phyloP scores from a whole-genome alignment of 148 eudicot genomes.

The Hydrangea macrophylla region DNA sequence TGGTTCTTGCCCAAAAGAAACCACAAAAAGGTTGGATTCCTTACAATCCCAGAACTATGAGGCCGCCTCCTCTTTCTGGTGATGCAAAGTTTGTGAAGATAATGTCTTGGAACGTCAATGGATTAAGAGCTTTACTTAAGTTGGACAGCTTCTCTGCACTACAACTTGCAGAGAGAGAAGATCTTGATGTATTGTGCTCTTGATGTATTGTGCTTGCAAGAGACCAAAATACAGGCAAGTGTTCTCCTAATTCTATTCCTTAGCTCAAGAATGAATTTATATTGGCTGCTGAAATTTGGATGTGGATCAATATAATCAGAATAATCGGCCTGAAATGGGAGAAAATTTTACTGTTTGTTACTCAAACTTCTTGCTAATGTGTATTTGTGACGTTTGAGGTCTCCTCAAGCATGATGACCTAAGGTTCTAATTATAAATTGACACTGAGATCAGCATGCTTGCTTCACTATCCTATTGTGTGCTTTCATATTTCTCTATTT shows the following conservation, averaged over 20 bases:
- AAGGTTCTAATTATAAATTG: no score
- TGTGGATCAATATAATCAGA: background rate
- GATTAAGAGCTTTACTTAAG: conserved; percentile 82
- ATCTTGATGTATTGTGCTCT: conserved; percentile 89
- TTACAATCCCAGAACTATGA: conserved; percentile 89
- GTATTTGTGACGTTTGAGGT: conserved; percentile 6
- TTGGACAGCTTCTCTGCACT: conserved; percentile 65
- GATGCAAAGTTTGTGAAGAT: conserved; percentile 55
- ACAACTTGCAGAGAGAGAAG: conserved; percentile 84
- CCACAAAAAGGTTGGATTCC: conserved; percentile 89
- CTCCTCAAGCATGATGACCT: no score
- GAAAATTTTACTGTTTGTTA: background rate
- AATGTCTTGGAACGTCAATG: conserved; percentile 98
- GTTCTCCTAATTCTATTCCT: background rate
- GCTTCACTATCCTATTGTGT: no score
- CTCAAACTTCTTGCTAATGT: conserved; percentile 6
- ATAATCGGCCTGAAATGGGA: background rate
- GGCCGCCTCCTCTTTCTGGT: conserved; percentile 64
- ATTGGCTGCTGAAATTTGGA: background rate
- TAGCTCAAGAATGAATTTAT: background rate
- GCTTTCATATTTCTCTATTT: no score
- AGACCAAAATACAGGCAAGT: conserved; percentile 88
- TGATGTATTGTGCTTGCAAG: conserved; percentile 97
- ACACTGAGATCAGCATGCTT: no score
- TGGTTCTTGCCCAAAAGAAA: conserved; percentile 80